phyloP scores from a whole-genome alignment of 768 basidiomycete genomes.

The Pleurotus eryngii region DNA sequence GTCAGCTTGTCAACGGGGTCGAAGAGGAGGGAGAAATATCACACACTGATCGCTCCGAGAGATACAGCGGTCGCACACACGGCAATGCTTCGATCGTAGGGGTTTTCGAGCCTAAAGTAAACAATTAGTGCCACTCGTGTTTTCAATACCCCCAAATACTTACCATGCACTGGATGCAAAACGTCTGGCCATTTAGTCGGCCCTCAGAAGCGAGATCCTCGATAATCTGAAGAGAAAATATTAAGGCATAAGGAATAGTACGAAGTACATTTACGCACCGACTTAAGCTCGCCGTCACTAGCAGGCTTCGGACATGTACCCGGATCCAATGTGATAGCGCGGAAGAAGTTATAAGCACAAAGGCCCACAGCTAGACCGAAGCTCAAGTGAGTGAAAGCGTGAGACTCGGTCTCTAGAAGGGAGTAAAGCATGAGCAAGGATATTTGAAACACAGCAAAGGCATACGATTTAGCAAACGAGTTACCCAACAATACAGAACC shows the following conservation, averaged over 20 bases:
- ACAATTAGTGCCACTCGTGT: no score
- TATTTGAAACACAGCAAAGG: constrained; percentile 6
- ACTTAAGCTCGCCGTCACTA: constrained; percentile 83
- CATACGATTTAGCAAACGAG: constrained; percentile 70
- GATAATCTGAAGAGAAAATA: constrained; percentile 56
- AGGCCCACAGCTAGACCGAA: constrained; percentile 69
- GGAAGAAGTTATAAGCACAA: constrained; percentile 90
- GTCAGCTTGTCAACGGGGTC: background rate
- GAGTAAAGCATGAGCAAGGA: constrained; percentile 29
- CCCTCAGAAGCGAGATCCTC: constrained; percentile 89
- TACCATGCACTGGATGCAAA: constrained; percentile 95
- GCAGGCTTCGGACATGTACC: constrained; percentile 80
- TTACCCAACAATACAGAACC: constrained; percentile 82
- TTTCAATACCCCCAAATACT: constrained; percentile 14
- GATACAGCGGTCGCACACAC: constrained; percentile 85
- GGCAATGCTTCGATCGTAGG: constrained; percentile 92
- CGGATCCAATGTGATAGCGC: constrained; percentile 83
- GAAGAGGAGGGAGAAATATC: background rate
- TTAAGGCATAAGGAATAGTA: background rate
- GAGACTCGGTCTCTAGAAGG: constrained; percentile 66
- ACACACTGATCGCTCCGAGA: constrained; percentile 92
- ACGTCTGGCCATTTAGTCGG: constrained; percentile 90
- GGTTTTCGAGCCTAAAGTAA: constrained; percentile 72
- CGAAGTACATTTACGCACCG: constrained; percentile 45
- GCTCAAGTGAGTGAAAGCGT: constrained; percentile 70